Evolutionary conservation across 1,284 basidiomycete species (phyloP).

Genomic region (Veloboletus limbatus): DNA sequence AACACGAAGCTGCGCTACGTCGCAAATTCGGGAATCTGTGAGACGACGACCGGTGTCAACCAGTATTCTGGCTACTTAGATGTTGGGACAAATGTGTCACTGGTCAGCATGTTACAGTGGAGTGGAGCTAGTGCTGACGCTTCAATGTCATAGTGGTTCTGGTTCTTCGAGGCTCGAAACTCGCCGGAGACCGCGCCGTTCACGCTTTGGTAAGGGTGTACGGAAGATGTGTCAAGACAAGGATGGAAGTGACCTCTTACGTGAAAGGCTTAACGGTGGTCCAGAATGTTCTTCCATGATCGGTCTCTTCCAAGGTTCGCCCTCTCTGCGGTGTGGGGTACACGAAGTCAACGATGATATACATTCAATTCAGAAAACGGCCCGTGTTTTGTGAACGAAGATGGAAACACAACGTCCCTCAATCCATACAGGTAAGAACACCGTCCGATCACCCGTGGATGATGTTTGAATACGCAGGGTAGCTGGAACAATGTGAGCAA

Average conservation of each 20-base stretch:
- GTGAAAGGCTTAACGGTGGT: slow-evolving; percentile 35
- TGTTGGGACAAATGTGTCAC: slow-evolving; percentile 58
- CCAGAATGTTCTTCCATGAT: slow-evolving; percentile 44
- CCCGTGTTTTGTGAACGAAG: slow-evolving; percentile 29
- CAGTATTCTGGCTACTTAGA: slow-evolving; percentile 70
- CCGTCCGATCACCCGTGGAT: neutral
- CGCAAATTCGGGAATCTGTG: slow-evolving; percentile 67
- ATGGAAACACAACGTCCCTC: slow-evolving; percentile 24
- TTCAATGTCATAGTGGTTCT: slow-evolving; percentile 52
- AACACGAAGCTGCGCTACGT: slow-evolving; percentile 47
- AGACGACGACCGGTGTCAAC: slow-evolving; percentile 64
- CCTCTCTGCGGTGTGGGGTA: neutral
- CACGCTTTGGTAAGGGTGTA: slow-evolving; percentile 52
- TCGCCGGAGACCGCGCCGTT: slow-evolving; percentile 61
- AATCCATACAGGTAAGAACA: slow-evolving; percentile 31
- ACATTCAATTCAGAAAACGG: slow-evolving; percentile 24
- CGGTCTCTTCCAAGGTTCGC: slow-evolving; percentile 41
- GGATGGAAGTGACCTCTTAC: slow-evolving; percentile 23
- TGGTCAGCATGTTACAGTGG: slow-evolving; percentile 38
- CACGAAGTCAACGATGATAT: neutral
- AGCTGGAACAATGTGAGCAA: slow-evolving; percentile 74
- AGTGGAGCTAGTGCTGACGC: slow-evolving; percentile 3
- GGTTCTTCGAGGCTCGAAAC: slow-evolving; percentile 67
- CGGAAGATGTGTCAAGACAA: neutral
- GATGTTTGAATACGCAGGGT: slow-evolving; percentile 3